These are phyloP conservation scores for Digitaria exilis DNA, from an alignment of 202 grass and related monocot genomes.

Conservation along the genomic window DNA sequence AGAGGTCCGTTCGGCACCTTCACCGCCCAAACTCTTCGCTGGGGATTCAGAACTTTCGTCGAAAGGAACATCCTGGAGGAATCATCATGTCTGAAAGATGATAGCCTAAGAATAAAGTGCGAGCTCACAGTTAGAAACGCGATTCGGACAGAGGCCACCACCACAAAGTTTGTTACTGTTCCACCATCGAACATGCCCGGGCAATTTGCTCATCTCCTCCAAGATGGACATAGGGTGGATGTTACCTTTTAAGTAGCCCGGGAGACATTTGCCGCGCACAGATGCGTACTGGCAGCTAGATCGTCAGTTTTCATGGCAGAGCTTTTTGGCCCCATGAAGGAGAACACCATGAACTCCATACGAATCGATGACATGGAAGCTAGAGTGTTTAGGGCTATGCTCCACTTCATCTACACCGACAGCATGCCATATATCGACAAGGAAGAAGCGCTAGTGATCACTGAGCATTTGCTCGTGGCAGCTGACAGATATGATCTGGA, in stretches of 20 bases:
- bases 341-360: neutral
- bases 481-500: too few relatives aligned
- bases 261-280: neutral
- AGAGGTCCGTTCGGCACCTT: too few relatives aligned
- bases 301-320: neutral
- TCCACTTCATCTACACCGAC: neutral
- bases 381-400: neutral
- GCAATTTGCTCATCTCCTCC: neutral
- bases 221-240: neutral
- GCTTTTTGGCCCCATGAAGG: neutral
- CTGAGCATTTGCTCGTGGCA: too few relatives aligned
- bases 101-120: too few relatives aligned
- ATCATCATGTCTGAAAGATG: too few relatives aligned
- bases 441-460: too few relatives aligned
- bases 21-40: too few relatives aligned
- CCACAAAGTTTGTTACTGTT: neutral
- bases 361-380: neutral
- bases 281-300: neutral
- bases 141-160: neutral
- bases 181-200: neutral
- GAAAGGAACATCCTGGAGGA: too few relatives aligned
- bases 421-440: too few relatives aligned
- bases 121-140: neutral
- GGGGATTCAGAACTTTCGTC: too few relatives aligned
- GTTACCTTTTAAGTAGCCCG: neutral